Conservation (phyloP, 352 stramenopile species). For the Pythium brassicae region DNA sequence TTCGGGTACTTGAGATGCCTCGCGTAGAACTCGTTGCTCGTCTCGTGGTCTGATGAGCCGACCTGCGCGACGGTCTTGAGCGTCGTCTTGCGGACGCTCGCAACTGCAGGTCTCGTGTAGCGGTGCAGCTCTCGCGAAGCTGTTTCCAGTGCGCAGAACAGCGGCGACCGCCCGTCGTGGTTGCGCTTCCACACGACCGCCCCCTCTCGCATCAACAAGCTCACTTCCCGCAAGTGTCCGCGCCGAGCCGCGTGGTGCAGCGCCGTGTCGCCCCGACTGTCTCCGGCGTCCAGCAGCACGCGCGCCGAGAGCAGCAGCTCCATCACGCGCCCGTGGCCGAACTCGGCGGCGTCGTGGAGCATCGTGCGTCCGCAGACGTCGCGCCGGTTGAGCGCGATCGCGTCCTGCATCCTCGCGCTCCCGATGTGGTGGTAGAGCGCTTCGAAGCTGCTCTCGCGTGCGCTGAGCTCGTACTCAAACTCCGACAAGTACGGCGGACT, state of each 20-base stretch:
- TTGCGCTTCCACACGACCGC: slow-evolving; percentile 38
- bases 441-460: slow-evolving; percentile 56
- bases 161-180: slow-evolving; percentile 42
- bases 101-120: too few species aligned
- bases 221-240: slow-evolving; percentile 47
- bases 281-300: slow-evolving; percentile 35
- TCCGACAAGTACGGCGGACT: slow-evolving; percentile 45
- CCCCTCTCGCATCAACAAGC: slow-evolving; percentile 38
- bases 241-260: slow-evolving; percentile 49
- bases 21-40: slow-evolving; percentile 34
- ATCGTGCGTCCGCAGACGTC: slow-evolving; percentile 53
- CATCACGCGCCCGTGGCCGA: slow-evolving; percentile 43
- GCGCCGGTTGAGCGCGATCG: slow-evolving; percentile 41
- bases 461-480: slow-evolving; percentile 56
- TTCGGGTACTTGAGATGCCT: slow-evolving; percentile 34
- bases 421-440: slow-evolving; percentile 43
- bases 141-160: slow-evolving; percentile 47
- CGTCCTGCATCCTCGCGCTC: slow-evolving; percentile 28
- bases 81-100: too few species aligned
- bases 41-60: not conserved
- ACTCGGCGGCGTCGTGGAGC: slow-evolving; percentile 59
- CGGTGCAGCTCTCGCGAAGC: slow-evolving; percentile 18
- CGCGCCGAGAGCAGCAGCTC: slow-evolving; percentile 42
- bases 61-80: not conserved
- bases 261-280: slow-evolving; percentile 45